Evolutionary conservation across 2,329 filamentous ascomycete species (phyloP), one percentile per base, ranked within the genome.

Genomic region (Zasmidium angulare): DNA sequence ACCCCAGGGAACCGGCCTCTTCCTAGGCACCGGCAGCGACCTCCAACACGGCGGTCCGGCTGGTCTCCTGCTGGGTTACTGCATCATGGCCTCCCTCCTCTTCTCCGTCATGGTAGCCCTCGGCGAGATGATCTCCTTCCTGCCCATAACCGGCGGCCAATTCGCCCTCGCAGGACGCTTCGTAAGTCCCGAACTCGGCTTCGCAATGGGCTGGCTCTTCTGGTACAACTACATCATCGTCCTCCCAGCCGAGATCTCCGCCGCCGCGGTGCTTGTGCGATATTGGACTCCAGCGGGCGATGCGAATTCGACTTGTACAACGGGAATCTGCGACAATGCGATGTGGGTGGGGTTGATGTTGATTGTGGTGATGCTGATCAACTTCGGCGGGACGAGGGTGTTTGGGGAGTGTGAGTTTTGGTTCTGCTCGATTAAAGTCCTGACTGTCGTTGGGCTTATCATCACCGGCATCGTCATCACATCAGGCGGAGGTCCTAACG

Each of bases 201-300:
- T 92, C 68, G 82, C 89, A 20, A 89, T 92, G 82, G 89, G 90
- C 20, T 93, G 89, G 89, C 86, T 90, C 60, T 93, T 93, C 75
- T 93, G 88, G 87, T 91, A 79, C 68, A 84, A 90, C 56, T 89
- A 82, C 59, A 86, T 92, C 64, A 90, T 64, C 22, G 47, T 55
- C 7, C 46, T 64, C 12, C 60, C 62, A 10, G 52, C 62, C 3
- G 63, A 65, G 26, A 22, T 65, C 19, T 53, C 51, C 11, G 59
- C 62, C 4, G 61, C 59, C 4, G 50, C 54, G 3, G 46, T 63
- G 21, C 48, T 61, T 9, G 48, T 65, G 3, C 36, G 53, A 10
- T 65, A 55, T 36, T 65, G 63, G 63, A 60, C 51, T 77, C 91
- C 56, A 91, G 92, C 76, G 90, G 88, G 72, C 19, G 49, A 62